phyloP scores from a whole-genome alignment of 2,329 filamentous ascomycete species.

The Myotisia sp. region DNA sequence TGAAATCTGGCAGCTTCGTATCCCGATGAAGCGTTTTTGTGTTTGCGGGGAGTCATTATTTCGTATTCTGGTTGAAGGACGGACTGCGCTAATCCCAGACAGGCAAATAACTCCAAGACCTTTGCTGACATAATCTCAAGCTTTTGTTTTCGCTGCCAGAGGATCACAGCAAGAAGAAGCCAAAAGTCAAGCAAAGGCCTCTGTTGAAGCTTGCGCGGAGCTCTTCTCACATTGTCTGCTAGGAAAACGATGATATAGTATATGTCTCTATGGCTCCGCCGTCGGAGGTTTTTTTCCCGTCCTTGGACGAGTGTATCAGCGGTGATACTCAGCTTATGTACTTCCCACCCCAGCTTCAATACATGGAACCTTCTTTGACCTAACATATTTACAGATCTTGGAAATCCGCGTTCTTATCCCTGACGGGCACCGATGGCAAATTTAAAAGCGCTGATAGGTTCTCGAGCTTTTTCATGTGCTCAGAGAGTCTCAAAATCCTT shows the following conservation, averaged over 20 bases:
- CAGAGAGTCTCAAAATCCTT: constrained; percentile 53
- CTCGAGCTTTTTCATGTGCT: constrained; percentile 55
- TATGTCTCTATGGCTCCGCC: constrained; percentile 50
- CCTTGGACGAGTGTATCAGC: constrained; percentile 70
- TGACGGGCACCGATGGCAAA: constrained; percentile 28
- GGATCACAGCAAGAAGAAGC: constrained; percentile 1
- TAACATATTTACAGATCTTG: constrained; percentile 44
- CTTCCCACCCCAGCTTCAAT: constrained; percentile 9
- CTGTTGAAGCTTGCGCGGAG: neutral
- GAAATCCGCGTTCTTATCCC: constrained; percentile 41
- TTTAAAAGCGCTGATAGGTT: constrained; percentile 44
- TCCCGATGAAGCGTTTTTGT: no score
- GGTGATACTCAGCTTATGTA: constrained; percentile 71
- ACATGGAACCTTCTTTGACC: neutral
- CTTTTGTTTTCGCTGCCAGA: constrained; percentile 13
- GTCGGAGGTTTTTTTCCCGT: constrained; percentile 64
- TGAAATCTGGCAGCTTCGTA: neutral
- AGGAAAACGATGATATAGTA: constrained; percentile 25
- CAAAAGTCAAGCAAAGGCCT: neutral
- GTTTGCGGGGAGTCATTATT: no score
- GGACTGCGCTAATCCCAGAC: constrained; percentile 23
- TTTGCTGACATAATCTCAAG: constrained; percentile 21
- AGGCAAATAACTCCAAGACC: constrained; percentile 18
- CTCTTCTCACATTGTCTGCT: neutral
- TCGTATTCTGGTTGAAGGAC: no score